Conservation (phyloP, 2,329 filamentous ascomycete genomes). For the Aquanectria penicillioides region DNA sequence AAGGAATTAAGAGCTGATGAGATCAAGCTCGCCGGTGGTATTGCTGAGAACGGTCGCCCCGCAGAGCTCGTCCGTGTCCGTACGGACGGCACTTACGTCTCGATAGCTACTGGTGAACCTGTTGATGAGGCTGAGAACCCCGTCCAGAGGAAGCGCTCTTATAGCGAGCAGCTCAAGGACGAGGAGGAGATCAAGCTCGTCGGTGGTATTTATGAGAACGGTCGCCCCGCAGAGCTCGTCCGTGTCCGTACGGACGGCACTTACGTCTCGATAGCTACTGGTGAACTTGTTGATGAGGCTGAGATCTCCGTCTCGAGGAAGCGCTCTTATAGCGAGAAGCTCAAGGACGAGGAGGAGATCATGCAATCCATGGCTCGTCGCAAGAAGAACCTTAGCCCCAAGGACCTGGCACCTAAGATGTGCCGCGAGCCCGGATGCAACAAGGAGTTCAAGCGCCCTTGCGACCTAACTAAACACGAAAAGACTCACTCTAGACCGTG, state of each 20-base stretch:
- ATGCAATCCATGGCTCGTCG: constrained; percentile 94
- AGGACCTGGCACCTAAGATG: constrained; percentile 82
- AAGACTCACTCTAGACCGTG: constrained; percentile 97
- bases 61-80: constrained; percentile 86
- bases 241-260: constrained; percentile 84
- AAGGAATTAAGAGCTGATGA: constrained; percentile 67
- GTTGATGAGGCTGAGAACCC: constrained; percentile 65
- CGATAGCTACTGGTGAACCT: constrained; percentile 75
- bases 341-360: constrained; percentile 82
- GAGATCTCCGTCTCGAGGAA: constrained; percentile 66
- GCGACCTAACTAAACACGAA: constrained; percentile 96
- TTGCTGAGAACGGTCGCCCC: constrained; percentile 83
- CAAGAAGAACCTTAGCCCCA: constrained; percentile 90
- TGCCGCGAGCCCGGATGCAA: constrained; percentile 81
- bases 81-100: constrained; percentile 82
- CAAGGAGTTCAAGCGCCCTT: constrained; percentile 96
- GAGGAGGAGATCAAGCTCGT: constrained; percentile 84
- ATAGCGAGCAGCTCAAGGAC: constrained; percentile 76
- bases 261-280: constrained; percentile 79
- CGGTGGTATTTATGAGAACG: constrained; percentile 84
- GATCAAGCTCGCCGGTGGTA: constrained; percentile 82
- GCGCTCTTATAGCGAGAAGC: constrained; percentile 74
- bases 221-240: constrained; percentile 84
- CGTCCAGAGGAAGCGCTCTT: constrained; percentile 71
- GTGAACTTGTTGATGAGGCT: constrained; percentile 68